Evolutionary conservation across 768 basidiomycete genomes (phyloP).

Genomic region (Tricholoma bakamatsutake): DNA sequence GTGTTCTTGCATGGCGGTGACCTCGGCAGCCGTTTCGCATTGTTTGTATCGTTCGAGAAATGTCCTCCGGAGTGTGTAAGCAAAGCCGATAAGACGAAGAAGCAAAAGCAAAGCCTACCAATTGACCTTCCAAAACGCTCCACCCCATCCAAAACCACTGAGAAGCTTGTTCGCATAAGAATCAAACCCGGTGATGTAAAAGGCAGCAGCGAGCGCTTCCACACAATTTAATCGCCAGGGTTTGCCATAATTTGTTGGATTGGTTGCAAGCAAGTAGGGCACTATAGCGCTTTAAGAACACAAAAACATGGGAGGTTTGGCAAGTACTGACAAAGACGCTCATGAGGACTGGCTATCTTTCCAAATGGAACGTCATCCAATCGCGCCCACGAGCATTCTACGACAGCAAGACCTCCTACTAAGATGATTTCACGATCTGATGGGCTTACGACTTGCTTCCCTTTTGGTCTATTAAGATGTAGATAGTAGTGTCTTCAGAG

Average conservation of each 20-base stretch:
- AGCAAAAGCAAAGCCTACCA: conserved; percentile 35
- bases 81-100: background rate
- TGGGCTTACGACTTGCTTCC: conserved; percentile 69
- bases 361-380: conserved; percentile 91
- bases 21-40: conserved; percentile 57
- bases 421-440: conserved; percentile 78
- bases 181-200: conserved; percentile 89
- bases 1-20: conserved; percentile 54
- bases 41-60: conserved; percentile 73
- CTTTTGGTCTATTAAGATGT: conserved; percentile 62
- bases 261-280: conserved; percentile 91
- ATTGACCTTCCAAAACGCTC: conserved; percentile 84
- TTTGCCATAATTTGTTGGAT: conserved; percentile 97
- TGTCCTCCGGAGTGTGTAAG: conserved; percentile 27
- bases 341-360: conserved; percentile 91
- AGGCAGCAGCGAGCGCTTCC: conserved; percentile 90
- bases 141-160: conserved; percentile 86
- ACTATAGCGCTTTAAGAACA: conserved; percentile 41
- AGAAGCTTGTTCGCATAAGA: conserved; percentile 74
- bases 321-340: conserved; percentile 68
- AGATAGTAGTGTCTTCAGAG: conserved; percentile 3
- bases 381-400: conserved; percentile 98
- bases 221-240: conserved; percentile 96
- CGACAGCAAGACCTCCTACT: conserved; percentile 82
- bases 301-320: background rate